Base-by-base conservation (phyloP, 2,329 filamentous ascomycete genomes). In the Orbilia ellipsospora region DNA sequence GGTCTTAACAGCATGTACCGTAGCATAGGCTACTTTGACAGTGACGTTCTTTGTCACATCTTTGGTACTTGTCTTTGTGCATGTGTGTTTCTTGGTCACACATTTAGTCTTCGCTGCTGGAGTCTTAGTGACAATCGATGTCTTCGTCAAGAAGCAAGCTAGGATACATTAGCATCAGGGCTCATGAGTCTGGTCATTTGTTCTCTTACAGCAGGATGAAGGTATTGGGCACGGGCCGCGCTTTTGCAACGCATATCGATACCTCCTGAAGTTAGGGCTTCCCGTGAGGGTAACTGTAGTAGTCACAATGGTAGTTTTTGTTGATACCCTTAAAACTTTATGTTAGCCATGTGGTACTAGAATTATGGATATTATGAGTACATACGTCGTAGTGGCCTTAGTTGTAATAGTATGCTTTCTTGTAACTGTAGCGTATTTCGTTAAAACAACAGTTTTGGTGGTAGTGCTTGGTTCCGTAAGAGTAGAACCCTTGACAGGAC, bases 131-230 rank as follows among this genome's bases (percentile, higher is more conserved):
- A 59, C 36, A n/a, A 59, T 36, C 7, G 55, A 59, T 18, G 55
- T 59, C 3, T 44, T 59, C 2, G 55, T 59, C 31, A 59, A 40
- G 31, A 59, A 59, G 31, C 55, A 59, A 44, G 55, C 55, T 59
- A 23, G 18, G 20, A 18, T 12, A 5, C 13, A 28, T 59, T 44
- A 59, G 55, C 55, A 20, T 23, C 5, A 12, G 8, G 31, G 6
- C 31, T 36, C 31, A 36, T 36, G 10, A 36, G 10, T 52, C 3
- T 10, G 26, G n/a, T 51, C 16, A 23, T 8, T 23, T 2, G 16
- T 18, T 23, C 26, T 12, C 55, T 44, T 44, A 59, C 55, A 59
- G 55, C 55, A 59, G 1, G 55, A 59, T 23, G 16, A 8, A 6
- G 55, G 55, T 44, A 59, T 18, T 12, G 28, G 10, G 31, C 55